Base-by-base conservation (phyloP, 768 basidiomycete species). In the Phallus indusiatus region DNA sequence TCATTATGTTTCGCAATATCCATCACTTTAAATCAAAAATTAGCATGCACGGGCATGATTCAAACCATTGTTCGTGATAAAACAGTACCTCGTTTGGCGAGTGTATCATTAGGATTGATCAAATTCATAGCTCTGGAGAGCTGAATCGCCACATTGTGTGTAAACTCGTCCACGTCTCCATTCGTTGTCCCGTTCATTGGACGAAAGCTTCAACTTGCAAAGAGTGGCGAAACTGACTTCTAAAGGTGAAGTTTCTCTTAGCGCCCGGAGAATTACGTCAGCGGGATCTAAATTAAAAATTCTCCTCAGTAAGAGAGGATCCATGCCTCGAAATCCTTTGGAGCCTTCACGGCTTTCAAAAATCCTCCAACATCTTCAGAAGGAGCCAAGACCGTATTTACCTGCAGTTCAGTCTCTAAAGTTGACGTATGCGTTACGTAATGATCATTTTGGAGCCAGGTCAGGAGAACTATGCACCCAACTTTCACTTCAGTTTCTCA, bases 51-150 rank as follows among this genome's bases (percentile, higher is more conserved):
- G 7, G 7, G 28, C 28, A 28, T 28, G 2, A 28, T 28, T 28
- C 28, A 28, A 28, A 28, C 28, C 2, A 3, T 2, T 21, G 22
- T 7, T 16, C n/a, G 35, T 17, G 12, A 12, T 33, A 3, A 11
- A n/a, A 57, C 18, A 12, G 33, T 51, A 59, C 57, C 57, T 59
- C 86, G 75, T 62, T 80, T 77, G 2, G 91, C 92, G 20, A 95
- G 79, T 3, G 88, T 71, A 64, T 90, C 88, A 68, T 94, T 95
- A 0, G 89, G 88, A 66, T 90, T 90, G 60, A 92, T 69, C 14
- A 78, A 76, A 69, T 93, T 94, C 66, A 94, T 77, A 2, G 82
- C 82, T 35, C 92, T 74, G 1, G 91, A 93, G 9, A 95, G 78
- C 73, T 88, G 83, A 61, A 90, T 84, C 21, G 86, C 88, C 33